These are phyloP conservation scores for Fremontodendron californicum DNA, from an alignment of 345 rosid genomes.

Conservation along the genomic window DNA sequence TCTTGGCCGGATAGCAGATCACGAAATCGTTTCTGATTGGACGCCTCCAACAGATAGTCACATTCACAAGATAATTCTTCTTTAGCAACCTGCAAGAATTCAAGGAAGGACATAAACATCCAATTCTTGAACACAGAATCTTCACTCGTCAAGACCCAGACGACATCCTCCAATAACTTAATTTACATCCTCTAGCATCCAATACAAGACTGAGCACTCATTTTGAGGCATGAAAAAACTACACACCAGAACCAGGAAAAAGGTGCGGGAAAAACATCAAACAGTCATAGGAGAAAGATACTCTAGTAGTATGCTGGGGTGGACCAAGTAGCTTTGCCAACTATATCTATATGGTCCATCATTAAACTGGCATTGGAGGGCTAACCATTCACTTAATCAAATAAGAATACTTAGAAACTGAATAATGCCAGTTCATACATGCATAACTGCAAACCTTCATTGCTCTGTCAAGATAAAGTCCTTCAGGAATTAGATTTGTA, in stretches of 20 bases:
- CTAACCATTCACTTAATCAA: background rate
- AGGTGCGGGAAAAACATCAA: background rate
- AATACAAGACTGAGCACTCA: background rate
- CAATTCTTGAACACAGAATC: background rate
- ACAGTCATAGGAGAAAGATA: background rate
- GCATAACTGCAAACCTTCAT: conserved; percentile 51
- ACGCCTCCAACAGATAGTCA: conserved; percentile 85
- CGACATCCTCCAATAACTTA: background rate
- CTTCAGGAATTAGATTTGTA: conserved; percentile 87
- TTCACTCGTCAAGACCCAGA: background rate
- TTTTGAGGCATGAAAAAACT: background rate
- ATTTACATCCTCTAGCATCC: background rate
- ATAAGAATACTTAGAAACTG: background rate
- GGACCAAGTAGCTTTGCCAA: background rate
- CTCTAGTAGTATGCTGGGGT: background rate
- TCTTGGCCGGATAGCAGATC: conserved; percentile 45
- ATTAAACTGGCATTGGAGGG: background rate
- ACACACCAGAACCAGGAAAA: background rate
- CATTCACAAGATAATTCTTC: conserved; percentile 90
- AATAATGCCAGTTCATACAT: background rate
- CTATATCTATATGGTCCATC: background rate
- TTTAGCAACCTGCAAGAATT: conserved; percentile 68
- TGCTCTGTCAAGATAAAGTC: conserved; percentile 90
- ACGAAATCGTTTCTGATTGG: conserved; percentile 73
- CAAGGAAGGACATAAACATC: conserved; percentile 13